phyloP scores from a whole-genome alignment of 75 land plant genomes.

The Picea glauca region DNA sequence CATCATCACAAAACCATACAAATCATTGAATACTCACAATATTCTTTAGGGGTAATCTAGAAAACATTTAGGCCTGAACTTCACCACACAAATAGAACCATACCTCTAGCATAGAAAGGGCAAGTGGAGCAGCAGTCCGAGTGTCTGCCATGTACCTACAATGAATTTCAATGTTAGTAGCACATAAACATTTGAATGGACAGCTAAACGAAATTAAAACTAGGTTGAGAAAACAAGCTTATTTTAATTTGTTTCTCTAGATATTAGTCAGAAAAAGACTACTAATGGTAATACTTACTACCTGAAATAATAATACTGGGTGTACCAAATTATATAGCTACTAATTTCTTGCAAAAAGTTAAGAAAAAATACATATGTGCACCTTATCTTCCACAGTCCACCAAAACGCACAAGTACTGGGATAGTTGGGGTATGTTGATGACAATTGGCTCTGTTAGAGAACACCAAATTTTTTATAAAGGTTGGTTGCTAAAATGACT shows the following conservation, averaged over 20 bases:
- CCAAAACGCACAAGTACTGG: background rate
- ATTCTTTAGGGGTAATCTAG: too few relatives aligned
- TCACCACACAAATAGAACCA: background rate
- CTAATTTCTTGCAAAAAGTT: background rate
- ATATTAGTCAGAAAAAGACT: background rate
- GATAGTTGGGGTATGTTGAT: too few relatives aligned
- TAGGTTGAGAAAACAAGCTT: background rate
- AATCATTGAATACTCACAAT: too few relatives aligned
- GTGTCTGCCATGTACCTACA: slow-evolving; percentile 94
- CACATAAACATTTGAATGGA: background rate
- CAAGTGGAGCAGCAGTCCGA: slow-evolving; percentile 81
- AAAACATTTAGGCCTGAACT: too few relatives aligned
- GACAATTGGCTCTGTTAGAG: too few relatives aligned
- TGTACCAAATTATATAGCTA: background rate
- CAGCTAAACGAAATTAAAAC: background rate
- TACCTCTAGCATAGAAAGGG: slow-evolving; percentile 96
- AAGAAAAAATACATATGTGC: background rate
- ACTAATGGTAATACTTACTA: background rate
- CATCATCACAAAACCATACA: too few relatives aligned
- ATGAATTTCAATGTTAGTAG: slow-evolving; percentile 11
- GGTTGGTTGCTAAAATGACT: too few relatives aligned
- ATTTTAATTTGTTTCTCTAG: background rate
- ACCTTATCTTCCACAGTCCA: background rate
- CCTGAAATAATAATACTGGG: background rate
- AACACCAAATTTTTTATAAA: too few relatives aligned